Evolutionary conservation across 495 filamentous ascomycete species (phyloP).

Genomic region (Immersiella caudata): DNA sequence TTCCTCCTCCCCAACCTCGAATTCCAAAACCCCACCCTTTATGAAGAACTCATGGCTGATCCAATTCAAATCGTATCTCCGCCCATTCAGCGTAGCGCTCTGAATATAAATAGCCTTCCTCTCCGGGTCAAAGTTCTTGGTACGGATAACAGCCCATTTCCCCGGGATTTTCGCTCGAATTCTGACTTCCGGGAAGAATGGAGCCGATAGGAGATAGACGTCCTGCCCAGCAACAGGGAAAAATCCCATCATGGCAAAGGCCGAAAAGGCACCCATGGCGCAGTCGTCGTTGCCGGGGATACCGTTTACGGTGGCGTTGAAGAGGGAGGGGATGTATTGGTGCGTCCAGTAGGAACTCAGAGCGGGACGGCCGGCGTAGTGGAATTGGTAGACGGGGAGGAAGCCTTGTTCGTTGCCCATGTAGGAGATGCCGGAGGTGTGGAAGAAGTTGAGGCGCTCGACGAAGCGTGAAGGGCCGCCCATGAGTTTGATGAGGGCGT

Average conservation of each 20-base stretch:
- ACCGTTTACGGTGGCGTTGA: slow-evolving; percentile 63
- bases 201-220: slow-evolving; percentile 69
- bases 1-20: slow-evolving; percentile 64
- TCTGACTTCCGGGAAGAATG: slow-evolving; percentile 66
- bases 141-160: slow-evolving; percentile 60
- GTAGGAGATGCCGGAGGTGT: slow-evolving; percentile 64
- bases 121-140: slow-evolving; percentile 62
- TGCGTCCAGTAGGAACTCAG: slow-evolving; percentile 64
- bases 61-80: slow-evolving; percentile 67
- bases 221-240: slow-evolving; percentile 76
- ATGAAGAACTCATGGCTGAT: slow-evolving; percentile 74
- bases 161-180: slow-evolving; percentile 40
- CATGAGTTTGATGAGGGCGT: slow-evolving; percentile 57
- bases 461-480: slow-evolving; percentile 63
- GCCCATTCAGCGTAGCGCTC: slow-evolving; percentile 64
- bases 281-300: slow-evolving; percentile 78
- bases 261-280: slow-evolving; percentile 73
- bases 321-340: slow-evolving; percentile 66
- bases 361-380: slow-evolving; percentile 69
- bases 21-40: slow-evolving; percentile 64
- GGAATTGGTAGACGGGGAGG: slow-evolving; percentile 72
- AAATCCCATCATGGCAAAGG: slow-evolving; percentile 70
- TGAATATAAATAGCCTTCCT: slow-evolving; percentile 63
- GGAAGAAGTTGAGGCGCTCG: slow-evolving; percentile 64
- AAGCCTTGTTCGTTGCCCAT: slow-evolving; percentile 76